Conservation (phyloP, 2,329 filamentous ascomycete species). For the Fusarium illudens region DNA sequence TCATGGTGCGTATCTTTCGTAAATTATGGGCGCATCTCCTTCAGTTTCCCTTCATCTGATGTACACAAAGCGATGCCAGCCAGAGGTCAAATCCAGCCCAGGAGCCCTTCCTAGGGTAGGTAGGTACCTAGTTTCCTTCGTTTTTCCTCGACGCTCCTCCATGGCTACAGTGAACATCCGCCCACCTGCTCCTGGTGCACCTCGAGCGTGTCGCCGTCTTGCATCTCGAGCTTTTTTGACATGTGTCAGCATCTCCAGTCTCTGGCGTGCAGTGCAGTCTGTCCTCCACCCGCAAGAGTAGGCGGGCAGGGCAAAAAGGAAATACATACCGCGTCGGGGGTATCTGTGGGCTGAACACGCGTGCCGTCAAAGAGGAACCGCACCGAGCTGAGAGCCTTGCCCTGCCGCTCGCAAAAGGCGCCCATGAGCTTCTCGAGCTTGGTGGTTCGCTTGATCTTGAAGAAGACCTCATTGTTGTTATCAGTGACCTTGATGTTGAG, state of each 20-base stretch:
- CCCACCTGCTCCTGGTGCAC: constrained; percentile 99
- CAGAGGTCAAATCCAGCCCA: constrained; percentile 26
- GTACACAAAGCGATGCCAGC: constrained; percentile 34
- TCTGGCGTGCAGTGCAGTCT: not conserved
- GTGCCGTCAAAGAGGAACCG: constrained; percentile 97
- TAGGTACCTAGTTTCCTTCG: constrained; percentile 3
- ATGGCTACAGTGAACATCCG: constrained; percentile 55
- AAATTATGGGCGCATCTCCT: constrained; percentile 37
- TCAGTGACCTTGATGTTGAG: constrained; percentile 99
- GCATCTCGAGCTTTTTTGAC: constrained; percentile 83
- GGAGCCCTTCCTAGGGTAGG: constrained; percentile 20
- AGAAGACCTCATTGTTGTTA: constrained; percentile 99
- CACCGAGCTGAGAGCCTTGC: constrained; percentile 84
- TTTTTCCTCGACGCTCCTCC: not conserved
- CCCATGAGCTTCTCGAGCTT: constrained; percentile 98
- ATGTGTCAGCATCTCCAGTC: constrained; percentile 15
- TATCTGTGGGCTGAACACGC: constrained; percentile 87
- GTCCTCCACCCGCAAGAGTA: not conserved
- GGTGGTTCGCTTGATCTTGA: constrained; percentile 98
- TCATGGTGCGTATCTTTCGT: constrained; percentile 46
- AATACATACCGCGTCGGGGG: constrained; percentile 84
- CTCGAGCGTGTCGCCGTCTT: constrained; percentile 93
- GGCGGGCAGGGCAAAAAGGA: not conserved
- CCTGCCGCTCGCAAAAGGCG: constrained; percentile 95
- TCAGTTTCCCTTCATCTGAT: constrained; percentile 31